Conservation (phyloP, 2,329 filamentous ascomycete species). For the Colletotrichum simmondsii region DNA sequence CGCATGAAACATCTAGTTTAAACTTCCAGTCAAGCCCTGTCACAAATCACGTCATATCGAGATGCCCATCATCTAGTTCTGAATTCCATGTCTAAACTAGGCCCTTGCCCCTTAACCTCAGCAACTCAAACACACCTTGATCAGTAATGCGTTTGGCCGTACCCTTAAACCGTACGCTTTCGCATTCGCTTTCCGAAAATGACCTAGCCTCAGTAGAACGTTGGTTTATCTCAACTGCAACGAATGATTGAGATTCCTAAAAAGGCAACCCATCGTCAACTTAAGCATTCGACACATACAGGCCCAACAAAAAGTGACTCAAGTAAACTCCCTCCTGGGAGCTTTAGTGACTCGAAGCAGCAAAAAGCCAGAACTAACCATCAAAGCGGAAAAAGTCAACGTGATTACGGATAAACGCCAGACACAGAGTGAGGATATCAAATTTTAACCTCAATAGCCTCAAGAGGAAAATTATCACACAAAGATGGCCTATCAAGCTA, state of each 20-base stretch:
- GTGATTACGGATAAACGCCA: not conserved
- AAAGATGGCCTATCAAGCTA: not conserved
- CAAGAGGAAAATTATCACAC: not conserved
- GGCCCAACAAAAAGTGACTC: not conserved
- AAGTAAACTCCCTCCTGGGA: not conserved
- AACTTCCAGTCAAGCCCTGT: not conserved
- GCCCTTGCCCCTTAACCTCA: not conserved
- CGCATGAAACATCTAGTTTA: conserved; percentile 6
- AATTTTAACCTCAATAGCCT: not conserved
- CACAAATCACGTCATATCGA: not conserved
- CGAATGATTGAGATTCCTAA: not conserved
- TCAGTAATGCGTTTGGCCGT: not conserved
- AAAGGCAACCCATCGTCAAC: not conserved
- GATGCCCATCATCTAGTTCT: not conserved
- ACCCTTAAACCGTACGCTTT: not conserved
- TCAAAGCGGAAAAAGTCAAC: not conserved
- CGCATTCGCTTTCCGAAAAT: not conserved
- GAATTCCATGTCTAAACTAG: conserved; percentile 16
- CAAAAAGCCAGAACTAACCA: not conserved
- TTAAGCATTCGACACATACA: not conserved
- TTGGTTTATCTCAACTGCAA: no score
- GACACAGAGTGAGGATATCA: not conserved
- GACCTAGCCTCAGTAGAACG: not conserved
- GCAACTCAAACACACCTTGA: not conserved
- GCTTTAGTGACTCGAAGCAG: not conserved